Conservation (phyloP, 2,329 filamentous ascomycete genomes). For the Sporothrix phasma region DNA sequence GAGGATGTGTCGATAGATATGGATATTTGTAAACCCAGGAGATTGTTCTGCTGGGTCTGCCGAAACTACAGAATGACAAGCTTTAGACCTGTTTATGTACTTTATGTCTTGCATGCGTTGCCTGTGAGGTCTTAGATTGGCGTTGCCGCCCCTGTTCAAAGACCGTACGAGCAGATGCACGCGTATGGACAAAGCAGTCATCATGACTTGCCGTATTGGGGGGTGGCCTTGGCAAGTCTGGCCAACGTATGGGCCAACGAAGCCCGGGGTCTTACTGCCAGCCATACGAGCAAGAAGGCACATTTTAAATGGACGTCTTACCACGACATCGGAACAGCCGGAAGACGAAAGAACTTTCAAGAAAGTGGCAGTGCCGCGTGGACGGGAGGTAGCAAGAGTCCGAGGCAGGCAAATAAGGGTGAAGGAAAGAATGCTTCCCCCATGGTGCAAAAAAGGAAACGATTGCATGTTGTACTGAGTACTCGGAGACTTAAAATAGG, state of each 20-base stretch:
- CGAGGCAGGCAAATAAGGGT: too few species aligned
- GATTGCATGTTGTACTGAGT: too few species aligned
- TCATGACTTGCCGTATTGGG: background rate
- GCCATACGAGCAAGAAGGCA: background rate
- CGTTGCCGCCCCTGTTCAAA: background rate
- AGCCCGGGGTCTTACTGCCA: background rate
- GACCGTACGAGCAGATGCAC: slow-evolving; percentile 8
- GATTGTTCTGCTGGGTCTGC: too few species aligned
- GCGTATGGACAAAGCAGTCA: background rate
- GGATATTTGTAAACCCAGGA: background rate
- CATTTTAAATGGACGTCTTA: background rate
- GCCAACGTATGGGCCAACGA: background rate
- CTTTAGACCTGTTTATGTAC: background rate
- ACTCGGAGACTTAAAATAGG: too few species aligned
- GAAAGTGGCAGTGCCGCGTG: too few species aligned
- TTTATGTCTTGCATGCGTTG: background rate
- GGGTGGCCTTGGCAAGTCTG: background rate
- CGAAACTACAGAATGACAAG: background rate
- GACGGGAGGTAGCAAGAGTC: too few species aligned
- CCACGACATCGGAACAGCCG: background rate
- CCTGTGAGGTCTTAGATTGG: background rate
- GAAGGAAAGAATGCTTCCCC: too few species aligned
- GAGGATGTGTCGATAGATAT: too few species aligned
- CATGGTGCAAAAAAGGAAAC: too few species aligned
- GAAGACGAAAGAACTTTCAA: background rate